These are phyloP conservation scores for Epichloe bromicola DNA, from an alignment of 2,329 filamentous ascomycete species.

Conservation along the genomic window DNA sequence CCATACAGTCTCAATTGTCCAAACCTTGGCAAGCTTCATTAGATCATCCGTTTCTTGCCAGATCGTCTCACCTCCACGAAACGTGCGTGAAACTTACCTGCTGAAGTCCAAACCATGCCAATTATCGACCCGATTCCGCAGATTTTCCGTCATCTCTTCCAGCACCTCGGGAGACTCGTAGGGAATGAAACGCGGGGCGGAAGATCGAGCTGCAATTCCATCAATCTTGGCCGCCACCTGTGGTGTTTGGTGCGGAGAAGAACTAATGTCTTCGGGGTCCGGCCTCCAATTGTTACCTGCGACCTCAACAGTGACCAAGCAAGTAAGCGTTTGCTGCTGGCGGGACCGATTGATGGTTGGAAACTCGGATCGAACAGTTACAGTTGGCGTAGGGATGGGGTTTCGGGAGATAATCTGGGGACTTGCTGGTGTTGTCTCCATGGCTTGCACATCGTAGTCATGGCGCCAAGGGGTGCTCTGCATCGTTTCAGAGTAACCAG, in stretches of 20 bases:
- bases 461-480: constrained; percentile 64
- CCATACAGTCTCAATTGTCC: constrained; percentile 85
- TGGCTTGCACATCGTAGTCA: constrained; percentile 91
- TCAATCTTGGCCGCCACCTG: constrained; percentile 32
- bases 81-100: constrained; percentile 35
- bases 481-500: constrained; percentile 65
- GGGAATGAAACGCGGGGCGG: constrained; percentile 45
- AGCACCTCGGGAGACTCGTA: constrained; percentile 68
- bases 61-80: background rate
- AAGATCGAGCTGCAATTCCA: constrained; percentile 39
- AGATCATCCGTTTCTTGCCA: background rate
- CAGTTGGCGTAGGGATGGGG: constrained; percentile 76
- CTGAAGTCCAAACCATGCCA: constrained; percentile 95
- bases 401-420: constrained; percentile 63
- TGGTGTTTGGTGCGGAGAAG: constrained; percentile 30
- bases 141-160: constrained; percentile 73
- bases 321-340: constrained; percentile 90
- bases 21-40: constrained; percentile 44
- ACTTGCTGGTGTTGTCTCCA: constrained; percentile 74
- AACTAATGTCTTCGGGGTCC: constrained; percentile 65
- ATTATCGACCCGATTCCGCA: constrained; percentile 84
- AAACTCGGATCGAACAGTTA: constrained; percentile 95
- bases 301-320: constrained; percentile 86
- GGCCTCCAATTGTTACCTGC: constrained; percentile 84
- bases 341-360: constrained; percentile 84